Evolutionary conservation across 1,284 basidiomycete species (phyloP), one percentile per base, ranked within the genome.

Genomic region (Chondrostereum purpureum): DNA sequence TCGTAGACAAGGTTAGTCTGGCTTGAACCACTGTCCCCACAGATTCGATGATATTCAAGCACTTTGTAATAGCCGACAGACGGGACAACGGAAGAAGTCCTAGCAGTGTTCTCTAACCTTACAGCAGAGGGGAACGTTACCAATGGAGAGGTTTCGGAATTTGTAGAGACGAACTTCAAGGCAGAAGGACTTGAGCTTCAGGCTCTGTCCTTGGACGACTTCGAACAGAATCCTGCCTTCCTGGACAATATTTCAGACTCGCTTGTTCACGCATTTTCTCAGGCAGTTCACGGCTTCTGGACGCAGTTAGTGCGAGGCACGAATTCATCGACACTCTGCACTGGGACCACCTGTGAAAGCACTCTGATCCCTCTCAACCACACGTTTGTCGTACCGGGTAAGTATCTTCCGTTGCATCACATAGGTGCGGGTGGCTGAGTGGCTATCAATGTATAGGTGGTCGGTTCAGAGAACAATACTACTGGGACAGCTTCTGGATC

Each of bases 401-500:
- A 45, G 77, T 64, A 6, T 53, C 35, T 45, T 40, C 19, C 14
- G 16, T 19, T 56, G 47, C 58, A 55, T 17, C 23, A 34, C 8
- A 10, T 36, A 11, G 20, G 8, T 16, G n/a, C 14, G 33, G 14
- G 40, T 6, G 40, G 8, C 37, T 37, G 35, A 39, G 19, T 16
- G 24, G 2, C 43, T 18, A 2, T 39, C 8, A 14, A 13, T 22
- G 12, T 27, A 16, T 40, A 74, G 71, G 72, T 51, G 71, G 72
- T 36, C 66, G 72, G 12, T 75, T 75, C 55, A 61, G 70, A 43
- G 72, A 74, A 55, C 70, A 70, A 45, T 75, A 91, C 61, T 89
- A 90, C 54, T 89, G 87, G 87, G 87, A 90, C 58, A 84, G 80
- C 52, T 90, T 80, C 63, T 92, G 89, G 89, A 92, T 94, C 53